Percentiles rank a stretch among this genome's conserved stretches.
These are phyloP conservation scores for Letharia lupina DNA, from an alignment of 495 filamentous ascomycete genomes.

Conservation along the genomic window DNA sequence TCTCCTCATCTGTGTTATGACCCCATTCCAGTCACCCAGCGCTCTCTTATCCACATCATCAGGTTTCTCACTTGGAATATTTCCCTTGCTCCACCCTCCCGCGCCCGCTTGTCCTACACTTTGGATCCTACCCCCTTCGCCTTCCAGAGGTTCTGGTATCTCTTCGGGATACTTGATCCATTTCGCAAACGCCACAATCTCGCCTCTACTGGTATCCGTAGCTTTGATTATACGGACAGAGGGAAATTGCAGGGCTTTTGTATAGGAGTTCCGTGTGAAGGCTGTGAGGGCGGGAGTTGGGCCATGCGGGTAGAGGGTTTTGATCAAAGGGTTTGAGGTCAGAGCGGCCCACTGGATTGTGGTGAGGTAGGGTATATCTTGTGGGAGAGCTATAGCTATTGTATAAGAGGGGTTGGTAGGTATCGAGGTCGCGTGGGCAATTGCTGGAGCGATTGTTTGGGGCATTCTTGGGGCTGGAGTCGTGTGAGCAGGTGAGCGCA, in stretches of 20 bases:
- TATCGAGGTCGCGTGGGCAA: not conserved
- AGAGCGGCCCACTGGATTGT: conserved; percentile 24
- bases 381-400: conserved; percentile 9
- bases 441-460: conserved; percentile 3
- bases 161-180: conserved; percentile 25
- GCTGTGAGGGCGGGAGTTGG: conserved; percentile 17
- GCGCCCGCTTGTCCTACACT: conserved; percentile 8
- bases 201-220: conserved; percentile 20
- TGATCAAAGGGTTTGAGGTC: conserved; percentile 18
- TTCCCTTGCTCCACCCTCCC: conserved; percentile 11
- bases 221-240: conserved; percentile 21
- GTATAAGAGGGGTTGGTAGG: not conserved
- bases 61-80: conserved; percentile 12
- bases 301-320: conserved; percentile 21
- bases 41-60: conserved; percentile 17
- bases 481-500: not conserved
- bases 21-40: conserved; percentile 18
- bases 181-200: conserved; percentile 26
- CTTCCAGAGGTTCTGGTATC: conserved; percentile 8
- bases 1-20: conserved; percentile 20
- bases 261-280: conserved; percentile 19
- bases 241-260: conserved; percentile 16
- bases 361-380: conserved; percentile 19
- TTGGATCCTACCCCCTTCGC: not conserved
- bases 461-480: not conserved